Evolutionary conservation across 352 stramenopile genomes (phyloP), one percentile per base, ranked within the genome.

Genomic region (Phytophthora multivora): DNA sequence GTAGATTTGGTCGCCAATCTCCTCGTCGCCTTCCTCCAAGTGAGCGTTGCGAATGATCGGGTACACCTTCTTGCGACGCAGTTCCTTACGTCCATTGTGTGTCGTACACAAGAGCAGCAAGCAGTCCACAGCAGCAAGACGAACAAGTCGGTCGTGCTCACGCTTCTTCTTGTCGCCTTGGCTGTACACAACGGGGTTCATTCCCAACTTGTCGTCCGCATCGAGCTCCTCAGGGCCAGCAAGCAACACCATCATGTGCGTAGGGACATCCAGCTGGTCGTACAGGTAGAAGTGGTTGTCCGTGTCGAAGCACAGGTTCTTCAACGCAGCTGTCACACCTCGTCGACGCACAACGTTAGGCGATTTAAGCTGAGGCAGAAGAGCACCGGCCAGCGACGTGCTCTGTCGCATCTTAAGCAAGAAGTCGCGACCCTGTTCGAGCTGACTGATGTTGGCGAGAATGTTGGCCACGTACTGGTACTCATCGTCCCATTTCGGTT

Each of bases 271-370:
- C 48, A 96, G 51, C 51, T 93, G 83, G 50, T 95, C 86, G 66
- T 93, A 95, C 21, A 95, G 68, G 55, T 89, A 93, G 51, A 95
- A 95, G 65, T 95, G 86, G 63, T 89, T 93, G 70, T 96, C 86
- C 35, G 81, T 80, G 77, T 96, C 86, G 58, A 96, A 96, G 72
- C 85, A 93, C 52, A 96, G 65, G 69, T 96, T 96, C 61, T 89
- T 89, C 18, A 94, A 56, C 5, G 79, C 71, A 46, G 82, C 73
- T 4, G 79, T 60, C 38, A 93, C 73, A 38, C 87, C 87, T 45
- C 84, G 87, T 45, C 87, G 86, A 47, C 87, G 85, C 45, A 94
- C 73, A 1, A 92, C 81, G 58, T 94, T 96, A 12, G 85, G 83
- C 23, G 87, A 96, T 43, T 86, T 85, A 47, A 96, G 57, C 38